Evolutionary conservation across 2,329 filamentous ascomycete genomes (phyloP).

Genomic region (Fusarium acutatum): DNA sequence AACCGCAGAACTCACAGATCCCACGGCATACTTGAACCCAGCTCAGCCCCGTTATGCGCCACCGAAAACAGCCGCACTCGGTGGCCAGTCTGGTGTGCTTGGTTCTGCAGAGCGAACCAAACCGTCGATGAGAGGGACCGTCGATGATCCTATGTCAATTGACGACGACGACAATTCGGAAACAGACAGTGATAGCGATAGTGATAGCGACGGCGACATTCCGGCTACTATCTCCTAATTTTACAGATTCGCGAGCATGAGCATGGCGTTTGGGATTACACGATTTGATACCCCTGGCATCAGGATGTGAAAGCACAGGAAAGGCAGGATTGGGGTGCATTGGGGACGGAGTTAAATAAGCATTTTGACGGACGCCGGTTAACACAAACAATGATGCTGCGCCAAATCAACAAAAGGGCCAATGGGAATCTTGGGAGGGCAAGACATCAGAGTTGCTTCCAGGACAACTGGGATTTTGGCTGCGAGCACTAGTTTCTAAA

Average conservation of each 20-base stretch:
- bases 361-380: slow-evolving; percentile 3
- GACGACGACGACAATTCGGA: slow-evolving; percentile 35
- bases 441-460: background rate
- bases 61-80: background rate
- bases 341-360: slow-evolving; percentile 13
- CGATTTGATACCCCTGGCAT: slow-evolving; percentile 19
- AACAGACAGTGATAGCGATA: slow-evolving; percentile 32
- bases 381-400: background rate
- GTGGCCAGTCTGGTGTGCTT: background rate
- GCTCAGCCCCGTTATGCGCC: slow-evolving; percentile 30
- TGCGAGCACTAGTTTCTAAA: background rate
- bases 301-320: background rate
- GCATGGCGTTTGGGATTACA: slow-evolving; percentile 22
- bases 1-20: slow-evolving; percentile 49
- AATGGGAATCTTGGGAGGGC: background rate
- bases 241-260: background rate
- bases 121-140: slow-evolving; percentile 19
- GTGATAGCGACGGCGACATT: slow-evolving; percentile 37
- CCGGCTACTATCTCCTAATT: slow-evolving; percentile 34
- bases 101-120: background rate
- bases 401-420: background rate
- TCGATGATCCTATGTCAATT: slow-evolving; percentile 42
- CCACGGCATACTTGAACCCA: slow-evolving; percentile 42
- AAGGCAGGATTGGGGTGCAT: background rate
- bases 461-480: background rate